Conservation (phyloP, 1,284 basidiomycete species). For the Melampsora larici-populina region DNA sequence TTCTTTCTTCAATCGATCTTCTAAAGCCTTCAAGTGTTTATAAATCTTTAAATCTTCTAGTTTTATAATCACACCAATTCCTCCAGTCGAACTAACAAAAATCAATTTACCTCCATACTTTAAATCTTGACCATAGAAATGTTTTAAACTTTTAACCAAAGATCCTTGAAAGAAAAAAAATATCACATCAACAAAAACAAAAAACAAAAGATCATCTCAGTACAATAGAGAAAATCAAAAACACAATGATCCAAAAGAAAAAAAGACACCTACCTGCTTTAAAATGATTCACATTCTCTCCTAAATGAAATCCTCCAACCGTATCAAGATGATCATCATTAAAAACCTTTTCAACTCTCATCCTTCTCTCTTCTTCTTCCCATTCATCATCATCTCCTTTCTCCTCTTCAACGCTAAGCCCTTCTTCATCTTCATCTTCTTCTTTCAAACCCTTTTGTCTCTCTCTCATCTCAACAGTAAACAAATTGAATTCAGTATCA, state of each 20-base stretch:
- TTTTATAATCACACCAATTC: conserved; percentile 22
- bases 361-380: background rate
- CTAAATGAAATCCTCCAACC: conserved; percentile 23
- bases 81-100: conserved; percentile 28
- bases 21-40: background rate
- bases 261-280: conserved; percentile 11
- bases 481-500: conserved; percentile 36
- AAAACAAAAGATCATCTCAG: background rate
- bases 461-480: conserved; percentile 13
- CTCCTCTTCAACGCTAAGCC: background rate
- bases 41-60: background rate
- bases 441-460: background rate
- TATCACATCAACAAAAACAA: background rate
- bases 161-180: no score
- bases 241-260: background rate
- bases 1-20: conserved; percentile 4
- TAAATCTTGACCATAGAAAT: conserved; percentile 2
- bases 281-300: conserved; percentile 38
- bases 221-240: background rate
- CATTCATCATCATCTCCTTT: background rate
- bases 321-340: conserved; percentile 6
- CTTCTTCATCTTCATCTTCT: conserved; percentile 17
- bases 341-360: background rate
- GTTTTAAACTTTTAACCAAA: conserved; percentile 4
- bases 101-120: conserved; percentile 22